These are phyloP conservation scores for Mucor circinelloides DNA, from an alignment of 371 early-diverging fungal genomes.

Conservation along the genomic window DNA sequence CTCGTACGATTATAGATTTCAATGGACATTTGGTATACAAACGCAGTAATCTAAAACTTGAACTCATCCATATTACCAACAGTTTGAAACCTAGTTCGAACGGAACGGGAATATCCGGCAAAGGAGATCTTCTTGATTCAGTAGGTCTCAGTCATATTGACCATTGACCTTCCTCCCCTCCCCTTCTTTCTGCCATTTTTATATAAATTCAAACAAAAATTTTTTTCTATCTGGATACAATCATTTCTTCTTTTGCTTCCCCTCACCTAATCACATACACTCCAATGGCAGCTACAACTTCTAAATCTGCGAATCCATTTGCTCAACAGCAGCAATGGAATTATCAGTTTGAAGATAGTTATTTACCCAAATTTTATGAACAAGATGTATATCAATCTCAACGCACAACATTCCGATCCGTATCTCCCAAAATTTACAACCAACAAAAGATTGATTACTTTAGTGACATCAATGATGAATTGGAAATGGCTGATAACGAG, in stretches of 20 bases:
- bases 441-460: background rate
- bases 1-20: background rate
- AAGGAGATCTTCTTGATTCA: background rate
- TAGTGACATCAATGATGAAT: conserved; percentile 1
- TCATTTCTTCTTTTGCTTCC: background rate
- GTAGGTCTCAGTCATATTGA: background rate
- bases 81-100: background rate
- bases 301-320: conserved; percentile 1
- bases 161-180: background rate
- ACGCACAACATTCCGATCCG: conserved; percentile 4
- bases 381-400: background rate
- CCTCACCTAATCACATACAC: background rate
- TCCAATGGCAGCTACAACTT: background rate
- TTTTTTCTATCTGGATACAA: background rate
- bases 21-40: background rate
- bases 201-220: background rate
- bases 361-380: conserved; percentile 10
- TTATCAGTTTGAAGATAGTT: background rate
- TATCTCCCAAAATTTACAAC: conserved; percentile 8
- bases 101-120: conserved; percentile 11
- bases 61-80: too few species aligned
- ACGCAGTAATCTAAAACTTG: background rate
- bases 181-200: background rate
- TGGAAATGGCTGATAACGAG: conserved; percentile 2
- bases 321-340: background rate